Conservation (phyloP, 2,329 filamentous ascomycete genomes). For the Xylariomycetidae sp. region DNA sequence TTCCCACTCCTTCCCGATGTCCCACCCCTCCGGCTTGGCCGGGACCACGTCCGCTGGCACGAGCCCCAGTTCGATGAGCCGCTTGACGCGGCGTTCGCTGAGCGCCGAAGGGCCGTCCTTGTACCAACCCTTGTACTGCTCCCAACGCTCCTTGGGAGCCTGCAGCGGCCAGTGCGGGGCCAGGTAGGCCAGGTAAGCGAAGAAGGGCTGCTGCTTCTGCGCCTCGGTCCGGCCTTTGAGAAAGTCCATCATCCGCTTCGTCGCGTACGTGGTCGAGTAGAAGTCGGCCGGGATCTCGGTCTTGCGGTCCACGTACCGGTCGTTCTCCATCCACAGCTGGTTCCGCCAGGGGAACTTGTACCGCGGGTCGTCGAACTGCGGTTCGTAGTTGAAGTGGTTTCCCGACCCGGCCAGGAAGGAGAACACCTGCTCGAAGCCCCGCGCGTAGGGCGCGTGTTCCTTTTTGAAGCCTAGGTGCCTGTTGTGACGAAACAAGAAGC, state of each 20-base stretch:
- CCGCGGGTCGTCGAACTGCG: conserved; percentile 12
- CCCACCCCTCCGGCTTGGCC: background rate
- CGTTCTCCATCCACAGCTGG: conserved; percentile 15
- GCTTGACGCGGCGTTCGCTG: conserved; percentile 34
- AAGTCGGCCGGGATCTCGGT: conserved; percentile 13
- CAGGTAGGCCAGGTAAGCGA: conserved; percentile 41
- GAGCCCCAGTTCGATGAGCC: conserved; percentile 22
- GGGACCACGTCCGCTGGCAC: conserved; percentile 25
- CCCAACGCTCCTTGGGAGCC: conserved; percentile 1
- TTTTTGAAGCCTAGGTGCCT: conserved; percentile 17
- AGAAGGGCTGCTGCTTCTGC: conserved; percentile 37
- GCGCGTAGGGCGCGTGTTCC: conserved; percentile 43
- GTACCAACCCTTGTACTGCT: conserved; percentile 42
- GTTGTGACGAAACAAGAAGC: too few species aligned
- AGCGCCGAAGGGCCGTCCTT: conserved; percentile 43
- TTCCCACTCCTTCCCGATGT: conserved; percentile 6
- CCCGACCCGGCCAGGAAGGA: conserved; percentile 43
- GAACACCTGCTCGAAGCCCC: conserved; percentile 42
- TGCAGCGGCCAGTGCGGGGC: conserved; percentile 41
- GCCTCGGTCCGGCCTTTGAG: conserved; percentile 20
- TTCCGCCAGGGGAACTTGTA: background rate
- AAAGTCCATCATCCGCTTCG: conserved; percentile 8
- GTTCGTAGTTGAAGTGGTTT: conserved; percentile 28
- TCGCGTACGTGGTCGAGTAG: conserved; percentile 13
- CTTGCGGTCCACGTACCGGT: conserved; percentile 12